Conservation (phyloP, 768 basidiomycete species). For the Pulveroboletus sp. region DNA sequence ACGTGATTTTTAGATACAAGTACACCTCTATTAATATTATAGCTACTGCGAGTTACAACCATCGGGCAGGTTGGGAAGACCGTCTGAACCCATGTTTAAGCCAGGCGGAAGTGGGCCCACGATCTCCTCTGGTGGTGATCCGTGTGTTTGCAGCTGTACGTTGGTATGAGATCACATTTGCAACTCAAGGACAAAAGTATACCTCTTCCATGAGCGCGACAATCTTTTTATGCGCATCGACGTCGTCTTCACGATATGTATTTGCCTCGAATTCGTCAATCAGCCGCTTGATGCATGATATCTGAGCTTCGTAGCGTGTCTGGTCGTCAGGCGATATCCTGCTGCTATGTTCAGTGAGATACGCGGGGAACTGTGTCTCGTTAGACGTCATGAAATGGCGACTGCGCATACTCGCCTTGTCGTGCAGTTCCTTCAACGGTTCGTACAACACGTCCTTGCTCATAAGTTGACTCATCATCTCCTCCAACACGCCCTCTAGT, state of each 20-base stretch:
- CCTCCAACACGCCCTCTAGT: constrained; percentile 68
- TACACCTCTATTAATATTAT: too few species aligned
- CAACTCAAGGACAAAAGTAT: neutral
- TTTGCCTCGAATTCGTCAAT: constrained; percentile 64
- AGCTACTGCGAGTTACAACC: constrained; percentile 7
- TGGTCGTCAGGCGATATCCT: constrained; percentile 58
- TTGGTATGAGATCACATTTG: neutral
- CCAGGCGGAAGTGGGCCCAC: constrained; percentile 84
- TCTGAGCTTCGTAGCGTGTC: constrained; percentile 63
- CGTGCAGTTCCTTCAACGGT: constrained; percentile 71
- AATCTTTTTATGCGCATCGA: constrained; percentile 44
- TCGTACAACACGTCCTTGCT: constrained; percentile 61
- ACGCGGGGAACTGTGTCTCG: constrained; percentile 65
- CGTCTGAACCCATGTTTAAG: constrained; percentile 53
- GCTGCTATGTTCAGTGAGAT: constrained; percentile 55
- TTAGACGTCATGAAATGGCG: neutral
- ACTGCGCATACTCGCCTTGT: constrained; percentile 17
- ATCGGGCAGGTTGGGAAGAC: constrained; percentile 45
- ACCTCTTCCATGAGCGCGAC: constrained; percentile 79
- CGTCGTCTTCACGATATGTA: constrained; percentile 55
- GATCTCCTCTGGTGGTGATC: constrained; percentile 75
- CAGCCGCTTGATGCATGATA: constrained; percentile 52
- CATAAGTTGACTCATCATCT: constrained; percentile 44
- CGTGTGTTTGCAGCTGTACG: constrained; percentile 59
- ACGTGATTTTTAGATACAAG: constrained; percentile 1